Conservation (phyloP, 208 protist genomes). For the Crithidia bombi region DNA sequence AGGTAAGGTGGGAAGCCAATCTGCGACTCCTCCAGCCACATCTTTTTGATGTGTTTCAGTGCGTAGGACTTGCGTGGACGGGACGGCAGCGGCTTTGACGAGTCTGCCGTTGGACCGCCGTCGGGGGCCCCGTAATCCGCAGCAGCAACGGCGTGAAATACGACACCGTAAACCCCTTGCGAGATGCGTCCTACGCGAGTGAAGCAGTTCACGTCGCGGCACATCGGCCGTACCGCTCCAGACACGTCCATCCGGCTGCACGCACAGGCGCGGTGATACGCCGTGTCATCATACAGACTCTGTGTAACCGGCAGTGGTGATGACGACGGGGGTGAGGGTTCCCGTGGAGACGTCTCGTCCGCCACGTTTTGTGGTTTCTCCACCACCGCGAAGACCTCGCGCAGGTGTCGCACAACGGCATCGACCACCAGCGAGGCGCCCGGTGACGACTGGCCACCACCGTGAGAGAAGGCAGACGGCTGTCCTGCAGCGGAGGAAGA, state of each 20-base stretch:
- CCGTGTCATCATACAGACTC: conserved; percentile 28
- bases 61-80: conserved; percentile 45
- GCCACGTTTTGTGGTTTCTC: not conserved
- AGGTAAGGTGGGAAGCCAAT: conserved; percentile 85
- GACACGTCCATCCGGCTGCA: conserved; percentile 40
- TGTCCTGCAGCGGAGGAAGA: not conserved
- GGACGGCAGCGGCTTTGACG: not conserved
- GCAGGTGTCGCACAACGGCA: conserved; percentile 5
- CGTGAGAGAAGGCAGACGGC: not conserved
- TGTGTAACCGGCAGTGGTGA: not conserved
- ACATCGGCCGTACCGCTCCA: conserved; percentile 39
- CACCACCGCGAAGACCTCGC: conserved; percentile 4
- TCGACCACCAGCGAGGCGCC: conserved; percentile 4
- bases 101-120: not conserved
- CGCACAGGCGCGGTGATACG: conserved; percentile 27
- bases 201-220: conserved; percentile 74
- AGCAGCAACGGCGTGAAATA: conserved; percentile 53
- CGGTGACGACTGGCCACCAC: not conserved
- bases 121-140: not conserved
- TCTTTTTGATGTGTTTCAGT: conserved; percentile 83
- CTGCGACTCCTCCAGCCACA: conserved; percentile 76
- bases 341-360: not conserved
- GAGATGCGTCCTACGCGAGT: conserved; percentile 48
- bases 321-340: no score
- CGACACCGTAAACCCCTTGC: conserved; percentile 87